Evolutionary conservation across 2,329 filamentous ascomycete genomes (phyloP), one percentile per base, ranked within the genome.

Genomic region (Zymoseptoria brevis): DNA sequence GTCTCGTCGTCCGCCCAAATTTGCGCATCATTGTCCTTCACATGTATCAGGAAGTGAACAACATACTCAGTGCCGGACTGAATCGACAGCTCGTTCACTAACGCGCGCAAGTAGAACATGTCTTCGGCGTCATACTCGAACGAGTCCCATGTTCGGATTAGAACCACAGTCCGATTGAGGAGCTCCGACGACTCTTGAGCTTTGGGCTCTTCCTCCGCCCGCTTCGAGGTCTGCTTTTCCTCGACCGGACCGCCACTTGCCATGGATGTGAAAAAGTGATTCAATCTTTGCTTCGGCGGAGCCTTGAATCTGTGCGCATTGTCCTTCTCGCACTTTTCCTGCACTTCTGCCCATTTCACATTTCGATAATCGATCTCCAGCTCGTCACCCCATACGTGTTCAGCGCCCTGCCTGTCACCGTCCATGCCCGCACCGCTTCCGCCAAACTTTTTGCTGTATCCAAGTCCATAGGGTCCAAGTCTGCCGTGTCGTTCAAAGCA

Each of bases 401-500:
- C 87, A n/a, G 85, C 81, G 3, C 90, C 92, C 64, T 94, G 88
- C 54, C 81, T 85, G 63, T 96, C 89, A 21, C 90, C 90, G 67
- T 91, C 86, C 73, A 95, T 83, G 9, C 90, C 92, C n/a, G 89
- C 86, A 4, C 93, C 91, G 24, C 88, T 85, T 1, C 93, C 93
- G 11, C 93, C 93, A 64, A 82, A 85, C 59, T 85, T 85, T 35
- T 82, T 78, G 30, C 88, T 89, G 73, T 97, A 97, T 8, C 93
- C 93, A 62, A 90, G 84, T 0, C 93, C 93, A 67, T 99, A 99
- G 0, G 93, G 89, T 0, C 90, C 92, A 29, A 94, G 83, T 63
- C 91, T 83, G 2, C 93, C 93, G 71, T 89, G 96, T 1, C 94
- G 83, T 66, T 99, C 94, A 70, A 96, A 96, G 76, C 94, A 99